These are phyloP conservation scores for Pholiota adiposa DNA, from an alignment of 1,284 basidiomycete species.

Conservation along the genomic window DNA sequence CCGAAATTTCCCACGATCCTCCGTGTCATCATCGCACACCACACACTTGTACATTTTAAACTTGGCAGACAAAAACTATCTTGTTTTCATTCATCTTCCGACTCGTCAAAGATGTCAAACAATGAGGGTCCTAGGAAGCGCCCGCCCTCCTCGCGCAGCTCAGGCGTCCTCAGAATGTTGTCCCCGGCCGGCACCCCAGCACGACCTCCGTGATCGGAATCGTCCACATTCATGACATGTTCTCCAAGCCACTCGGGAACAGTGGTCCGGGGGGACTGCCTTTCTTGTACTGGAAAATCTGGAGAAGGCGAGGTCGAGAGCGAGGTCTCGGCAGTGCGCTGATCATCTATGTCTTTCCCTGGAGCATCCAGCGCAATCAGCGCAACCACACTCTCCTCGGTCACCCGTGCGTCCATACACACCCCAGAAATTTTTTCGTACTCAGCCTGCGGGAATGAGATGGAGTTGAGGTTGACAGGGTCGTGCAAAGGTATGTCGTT, in stretches of 20 bases:
- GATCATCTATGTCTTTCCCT: not conserved
- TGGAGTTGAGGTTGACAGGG: not conserved
- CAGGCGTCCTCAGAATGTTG: slow-evolving; percentile 16
- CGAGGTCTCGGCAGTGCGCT: not conserved
- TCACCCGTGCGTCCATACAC: not conserved
- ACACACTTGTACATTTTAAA: not conserved
- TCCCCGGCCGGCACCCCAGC: not conserved
- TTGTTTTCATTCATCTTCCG: slow-evolving; percentile 23
- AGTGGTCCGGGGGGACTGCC: not conserved
- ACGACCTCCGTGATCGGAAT: not conserved
- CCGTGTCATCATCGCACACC: not conserved
- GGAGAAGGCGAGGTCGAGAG: not conserved
- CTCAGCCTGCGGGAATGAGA: not conserved
- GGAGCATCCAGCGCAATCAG: not conserved
- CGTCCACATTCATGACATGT: not conserved
- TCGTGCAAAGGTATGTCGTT: not conserved
- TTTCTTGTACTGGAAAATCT: not conserved
- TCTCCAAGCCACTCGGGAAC: not conserved
- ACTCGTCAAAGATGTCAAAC: slow-evolving; percentile 31
- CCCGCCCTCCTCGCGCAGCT: slow-evolving; percentile 31
- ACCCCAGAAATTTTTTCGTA: not conserved
- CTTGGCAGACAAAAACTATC: not conserved
- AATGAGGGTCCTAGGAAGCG: slow-evolving; percentile 36
- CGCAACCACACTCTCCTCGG: not conserved
- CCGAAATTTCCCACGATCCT: slow-evolving; percentile 9